A percentile compares a stretch with the other conserved stretches of the same genome.
These are phyloP conservation scores for Mariannaea sp. DNA, from an alignment of 2,329 filamentous ascomycete species.

Conservation along the genomic window DNA sequence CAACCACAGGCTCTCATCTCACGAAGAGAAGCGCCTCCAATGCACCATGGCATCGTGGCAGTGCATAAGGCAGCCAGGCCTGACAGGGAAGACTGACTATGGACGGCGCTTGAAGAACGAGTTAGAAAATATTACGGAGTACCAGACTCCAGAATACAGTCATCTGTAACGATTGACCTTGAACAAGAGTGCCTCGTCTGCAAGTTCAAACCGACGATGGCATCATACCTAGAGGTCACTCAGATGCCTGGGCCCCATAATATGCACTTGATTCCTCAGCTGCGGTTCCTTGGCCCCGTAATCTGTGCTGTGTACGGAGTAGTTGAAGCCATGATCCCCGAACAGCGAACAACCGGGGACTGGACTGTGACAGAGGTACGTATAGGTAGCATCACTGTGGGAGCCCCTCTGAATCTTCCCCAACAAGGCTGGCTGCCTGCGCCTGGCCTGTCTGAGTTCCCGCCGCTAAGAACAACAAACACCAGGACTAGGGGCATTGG, in stretches of 20 bases:
- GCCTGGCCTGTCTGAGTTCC: neutral
- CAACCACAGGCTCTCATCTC: conserved; percentile 18
- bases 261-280: neutral
- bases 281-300: neutral
- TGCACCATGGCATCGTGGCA: conserved; percentile 38
- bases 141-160: too few species aligned
- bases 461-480: too few species aligned
- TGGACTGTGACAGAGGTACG: too few species aligned
- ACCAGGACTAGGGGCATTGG: too few species aligned
- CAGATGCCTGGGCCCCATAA: neutral
- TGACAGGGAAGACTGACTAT: conserved; percentile 15
- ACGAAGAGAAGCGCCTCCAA: conserved; percentile 24
- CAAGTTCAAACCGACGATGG: neutral
- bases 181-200: conserved; percentile 1
- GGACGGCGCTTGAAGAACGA: conserved; percentile 10
- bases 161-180: too few species aligned
- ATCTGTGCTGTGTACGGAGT: neutral
- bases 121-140: neutral
- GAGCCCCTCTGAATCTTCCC: neutral
- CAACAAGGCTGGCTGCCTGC: too few species aligned
- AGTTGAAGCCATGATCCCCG: conserved; percentile 1
- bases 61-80: conserved; percentile 38
- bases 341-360: too few species aligned
- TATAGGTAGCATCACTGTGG: too few species aligned
- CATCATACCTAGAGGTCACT: neutral